A percentile compares a stretch with the other conserved stretches of the same genome.
These are phyloP conservation scores for Carpinus fangiana DNA, from an alignment of 306 rosid genomes.

Conservation along the genomic window DNA sequence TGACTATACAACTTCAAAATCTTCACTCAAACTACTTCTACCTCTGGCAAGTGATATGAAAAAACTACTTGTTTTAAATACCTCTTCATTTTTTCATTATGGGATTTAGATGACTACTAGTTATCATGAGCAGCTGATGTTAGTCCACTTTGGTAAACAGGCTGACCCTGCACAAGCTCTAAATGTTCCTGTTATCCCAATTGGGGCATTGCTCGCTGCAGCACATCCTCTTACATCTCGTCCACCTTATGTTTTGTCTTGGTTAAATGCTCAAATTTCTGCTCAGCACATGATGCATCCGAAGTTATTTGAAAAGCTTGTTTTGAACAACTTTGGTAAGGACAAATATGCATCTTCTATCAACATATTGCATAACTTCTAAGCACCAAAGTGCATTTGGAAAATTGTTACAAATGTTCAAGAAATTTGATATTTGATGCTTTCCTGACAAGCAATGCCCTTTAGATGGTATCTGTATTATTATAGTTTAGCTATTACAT, in stretches of 20 bases:
- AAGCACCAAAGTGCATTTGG: background rate
- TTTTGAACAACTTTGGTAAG: conserved; percentile 78
- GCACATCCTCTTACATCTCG: conserved; percentile 52
- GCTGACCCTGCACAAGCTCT: conserved; percentile 62
- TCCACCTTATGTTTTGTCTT: conserved; percentile 59
- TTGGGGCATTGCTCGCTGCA: conserved; percentile 60
- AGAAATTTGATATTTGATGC: background rate
- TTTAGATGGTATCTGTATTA: conserved; percentile 2
- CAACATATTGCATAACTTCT: background rate
- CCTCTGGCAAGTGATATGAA: conserved; percentile 72
- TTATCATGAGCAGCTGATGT: conserved; percentile 4
- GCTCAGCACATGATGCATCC: conserved; percentile 76
- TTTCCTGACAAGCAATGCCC: background rate
- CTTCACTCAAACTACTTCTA: conserved; percentile 76
- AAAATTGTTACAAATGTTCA: background rate
- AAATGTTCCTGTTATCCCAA: conserved; percentile 73
- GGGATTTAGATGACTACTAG: conserved; percentile 14
- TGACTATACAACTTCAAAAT: conserved; percentile 70
- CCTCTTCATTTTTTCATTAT: background rate
- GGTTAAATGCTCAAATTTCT: conserved; percentile 75
- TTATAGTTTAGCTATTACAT: background rate
- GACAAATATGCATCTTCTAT: conserved; percentile 4
- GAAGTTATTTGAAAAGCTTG: conserved; percentile 65
- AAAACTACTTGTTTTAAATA: conserved; percentile 18
- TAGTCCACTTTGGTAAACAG: conserved; percentile 46